Base-by-base conservation (phyloP, 495 filamentous ascomycete genomes). In the Bombardia bombarda region DNA sequence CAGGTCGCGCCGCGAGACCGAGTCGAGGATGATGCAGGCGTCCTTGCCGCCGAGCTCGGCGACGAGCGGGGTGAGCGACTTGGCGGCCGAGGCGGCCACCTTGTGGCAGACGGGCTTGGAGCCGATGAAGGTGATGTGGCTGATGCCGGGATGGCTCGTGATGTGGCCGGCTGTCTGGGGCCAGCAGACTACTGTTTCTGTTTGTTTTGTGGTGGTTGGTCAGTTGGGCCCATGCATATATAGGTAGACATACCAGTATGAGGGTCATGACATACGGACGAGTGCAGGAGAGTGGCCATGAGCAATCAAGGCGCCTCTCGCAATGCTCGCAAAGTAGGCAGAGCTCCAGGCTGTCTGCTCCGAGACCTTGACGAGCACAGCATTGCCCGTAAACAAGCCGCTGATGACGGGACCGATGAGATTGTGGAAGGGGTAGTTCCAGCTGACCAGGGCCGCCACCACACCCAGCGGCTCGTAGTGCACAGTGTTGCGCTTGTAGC, bases 391-490 rank as follows among this genome's bases (percentile, higher is more conserved):
- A 61, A 96, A 96, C 32, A 97, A 73, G 13, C 87, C 79, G 47
- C 84, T 86, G 57, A 99, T 93, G 36, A 95, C 77, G 0, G 92
- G 92, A 2, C 83, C 84, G 31, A 99, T 77, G 47, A 97, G 70
- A 65, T 99, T 99, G 65, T 99, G 92, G 61, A 96, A 94, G 34
- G 90, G 77, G 53, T 70, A 98, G 70, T 99, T 99, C 92, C 92
- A 99, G 54, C 86, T 93, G 26, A 97, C 86, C 35, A 87, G 81
- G 13, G 93, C 92, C 14, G 86, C 82, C 20, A 99, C 86, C 13
- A 99, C 85, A 1, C 92, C 93, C 18, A 97, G 69, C 13, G 92
- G 90, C 60, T 99, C 92, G 65, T 92, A 97, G 33, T 73, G 66
- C 14, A 99, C 90, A 43, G 80, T 82, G 54, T 95, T 95, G 60